Conservation (phyloP, 805 yeast species). For the Kurtzmaniella cleridarum region DNA sequence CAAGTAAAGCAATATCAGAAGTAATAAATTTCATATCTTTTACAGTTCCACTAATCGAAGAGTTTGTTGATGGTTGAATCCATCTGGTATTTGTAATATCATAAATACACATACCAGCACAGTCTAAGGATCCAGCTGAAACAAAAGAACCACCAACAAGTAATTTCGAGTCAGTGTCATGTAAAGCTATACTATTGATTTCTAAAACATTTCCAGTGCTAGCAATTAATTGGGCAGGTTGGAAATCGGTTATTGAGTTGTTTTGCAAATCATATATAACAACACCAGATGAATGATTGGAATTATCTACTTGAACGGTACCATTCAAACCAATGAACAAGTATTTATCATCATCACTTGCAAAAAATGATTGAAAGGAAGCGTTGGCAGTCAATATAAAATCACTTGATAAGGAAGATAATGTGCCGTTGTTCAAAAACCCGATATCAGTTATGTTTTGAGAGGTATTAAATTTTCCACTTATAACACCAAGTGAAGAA, state of each 20-base stretch:
- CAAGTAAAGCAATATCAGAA: conserved; percentile 32
- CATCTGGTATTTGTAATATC: conserved; percentile 52
- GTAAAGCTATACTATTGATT: conserved; percentile 31
- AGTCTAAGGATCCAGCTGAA: conserved; percentile 49
- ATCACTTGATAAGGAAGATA: not conserved
- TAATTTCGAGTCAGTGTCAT: conserved; percentile 31
- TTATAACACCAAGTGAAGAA: conserved; percentile 46
- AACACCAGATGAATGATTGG: conserved; percentile 36
- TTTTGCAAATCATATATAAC: conserved; percentile 46
- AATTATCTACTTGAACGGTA: conserved; percentile 15
- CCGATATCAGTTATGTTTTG: conserved; percentile 21
- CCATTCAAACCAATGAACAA: conserved; percentile 47
- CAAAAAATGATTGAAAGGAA: conserved; percentile 27
- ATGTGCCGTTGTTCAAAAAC: conserved; percentile 16
- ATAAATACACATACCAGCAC: conserved; percentile 64
- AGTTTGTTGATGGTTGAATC: conserved; percentile 32
- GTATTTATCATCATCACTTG: conserved; percentile 23
- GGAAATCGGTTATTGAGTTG: conserved; percentile 35
- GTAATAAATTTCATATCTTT: conserved; percentile 46
- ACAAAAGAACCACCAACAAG: conserved; percentile 73
- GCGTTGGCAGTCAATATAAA: conserved; percentile 17
- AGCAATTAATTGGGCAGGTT: conserved; percentile 44
- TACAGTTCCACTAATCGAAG: conserved; percentile 45
- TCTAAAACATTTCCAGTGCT: conserved; percentile 35
- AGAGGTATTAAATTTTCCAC: conserved; percentile 48